phyloP scores from a whole-genome alignment of 2,329 filamentous ascomycete genomes.

The Gaeumannomyces sp. region DNA sequence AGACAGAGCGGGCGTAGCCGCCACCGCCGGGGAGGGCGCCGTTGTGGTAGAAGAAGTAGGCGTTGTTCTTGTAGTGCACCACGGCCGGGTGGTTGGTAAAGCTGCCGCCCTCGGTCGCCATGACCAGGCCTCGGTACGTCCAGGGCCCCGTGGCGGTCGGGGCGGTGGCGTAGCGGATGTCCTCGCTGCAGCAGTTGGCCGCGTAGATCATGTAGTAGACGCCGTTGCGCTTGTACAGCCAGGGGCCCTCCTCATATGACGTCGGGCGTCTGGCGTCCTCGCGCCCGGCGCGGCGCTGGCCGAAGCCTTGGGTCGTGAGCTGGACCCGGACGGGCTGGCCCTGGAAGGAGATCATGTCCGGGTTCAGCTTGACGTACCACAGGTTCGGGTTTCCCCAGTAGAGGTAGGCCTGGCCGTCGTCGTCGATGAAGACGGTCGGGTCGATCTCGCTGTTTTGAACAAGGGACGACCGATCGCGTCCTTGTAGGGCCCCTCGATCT shows the following conservation, averaged over 20 bases:
- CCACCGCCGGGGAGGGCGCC: conserved; percentile 24
- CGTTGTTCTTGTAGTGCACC: conserved; percentile 23
- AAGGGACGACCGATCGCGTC: conserved; percentile 29
- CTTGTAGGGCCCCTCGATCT: conserved; percentile 28
- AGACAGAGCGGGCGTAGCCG: conserved; percentile 22
- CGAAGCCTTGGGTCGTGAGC: conserved; percentile 13
- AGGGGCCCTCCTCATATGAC: conserved; percentile 25
- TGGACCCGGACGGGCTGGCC: conserved; percentile 18
- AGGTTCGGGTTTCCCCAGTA: conserved; percentile 34
- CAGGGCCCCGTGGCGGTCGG: conserved; percentile 23
- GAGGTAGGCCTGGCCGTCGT: conserved; percentile 36
- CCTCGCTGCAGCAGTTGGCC: conserved; percentile 24
- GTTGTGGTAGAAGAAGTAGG: conserved; percentile 29
- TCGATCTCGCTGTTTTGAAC: conserved; percentile 29
- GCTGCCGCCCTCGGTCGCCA: conserved; percentile 21
- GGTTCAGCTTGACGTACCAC: conserved; percentile 32
- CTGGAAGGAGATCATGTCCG: conserved; percentile 32
- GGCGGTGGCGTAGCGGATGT: conserved; percentile 25
- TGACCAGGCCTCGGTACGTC: conserved; percentile 24
- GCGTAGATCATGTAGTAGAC: conserved; percentile 26
- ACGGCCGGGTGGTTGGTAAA: conserved; percentile 26
- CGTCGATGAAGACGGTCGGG: conserved; percentile 32
- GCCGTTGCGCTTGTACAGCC: conserved; percentile 25
- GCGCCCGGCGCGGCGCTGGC: not conserved
- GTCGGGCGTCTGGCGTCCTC: conserved; percentile 13